Evolutionary conservation across 2,329 filamentous ascomycete genomes (phyloP).

Genomic region (Fusarium metavorans): DNA sequence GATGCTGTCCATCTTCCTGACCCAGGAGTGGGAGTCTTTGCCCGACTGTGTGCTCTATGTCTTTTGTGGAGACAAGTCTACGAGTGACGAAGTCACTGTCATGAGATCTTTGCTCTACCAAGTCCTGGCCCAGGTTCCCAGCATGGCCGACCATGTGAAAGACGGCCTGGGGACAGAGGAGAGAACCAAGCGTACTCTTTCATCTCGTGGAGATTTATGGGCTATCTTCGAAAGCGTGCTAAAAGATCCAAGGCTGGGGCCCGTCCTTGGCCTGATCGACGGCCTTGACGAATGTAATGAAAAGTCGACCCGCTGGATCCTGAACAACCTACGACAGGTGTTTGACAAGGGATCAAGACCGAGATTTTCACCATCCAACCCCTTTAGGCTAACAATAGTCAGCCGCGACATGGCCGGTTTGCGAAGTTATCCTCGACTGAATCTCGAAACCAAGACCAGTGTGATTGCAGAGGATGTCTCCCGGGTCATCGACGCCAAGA

Average conservation of each 20-base stretch:
- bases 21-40: not conserved
- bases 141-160: not conserved
- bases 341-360: not conserved
- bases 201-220: not conserved
- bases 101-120: not conserved
- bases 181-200: not conserved
- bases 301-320: not conserved
- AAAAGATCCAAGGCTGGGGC: accelerated
- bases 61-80: not conserved
- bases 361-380: accelerated
- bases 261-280: not conserved
- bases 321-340: not conserved
- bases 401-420: not conserved
- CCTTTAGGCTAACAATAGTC: not conserved
- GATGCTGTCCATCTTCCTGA: not conserved
- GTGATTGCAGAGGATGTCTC: accelerated
- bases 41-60: not conserved
- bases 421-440: not conserved
- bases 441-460: not conserved
- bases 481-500: not conserved
- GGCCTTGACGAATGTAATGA: not conserved
- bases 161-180: not conserved
- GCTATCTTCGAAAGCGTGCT: not conserved
- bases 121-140: accelerated
- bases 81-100: not conserved